Evolutionary conservation across 805 yeast genomes (phyloP), one percentile per base, ranked within the genome.

Genomic region (Brettanomyces bruxellensis): DNA sequence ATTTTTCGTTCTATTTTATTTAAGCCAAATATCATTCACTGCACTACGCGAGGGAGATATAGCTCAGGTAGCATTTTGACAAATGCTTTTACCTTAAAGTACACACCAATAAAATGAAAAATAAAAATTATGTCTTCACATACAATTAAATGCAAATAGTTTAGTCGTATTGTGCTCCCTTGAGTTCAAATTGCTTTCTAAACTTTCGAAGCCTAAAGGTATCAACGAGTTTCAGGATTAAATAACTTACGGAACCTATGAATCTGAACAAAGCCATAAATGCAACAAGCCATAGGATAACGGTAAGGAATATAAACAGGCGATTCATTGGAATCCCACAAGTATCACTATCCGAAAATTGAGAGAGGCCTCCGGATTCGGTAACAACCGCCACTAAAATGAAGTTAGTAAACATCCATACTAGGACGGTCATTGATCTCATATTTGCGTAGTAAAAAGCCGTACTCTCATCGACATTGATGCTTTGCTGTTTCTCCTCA

Each of bases 271-370:
- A 73, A 0, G 98, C 96, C 72, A 88, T 76, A 25, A 82, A 86
- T 4, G 96, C 96, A 39, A 91, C 98, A 35, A 90, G 68, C 96
- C 98, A 91, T 53, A 91, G 70, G 41, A 91, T 83, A 30, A 91
- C 87, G 4, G 93, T 78, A 62, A 91, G 74, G 61, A 88, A 91
- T 5, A 81, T 67, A 37, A 78, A 73, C 1, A 87, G 72, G 62
- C 83, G 73, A 12, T 44, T 49, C 8, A 66, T 58, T 3, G 67
- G 67, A 11, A 64, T 46, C n/a, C 63, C 56, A 2, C 59, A 57
- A 22, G 60, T 66, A 18, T 54, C 51, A 38, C 61, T 61, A 44
- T 63, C 53, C 9, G 73, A 68, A 34, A 71, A 65, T 51, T 75
- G 73, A 49, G 72, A 74, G 35, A 85, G 67, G 5, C 96, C 96